These are phyloP conservation scores for Ehretia macrophylla DNA, from an alignment of 257 asterid genomes.

Conservation along the genomic window DNA sequence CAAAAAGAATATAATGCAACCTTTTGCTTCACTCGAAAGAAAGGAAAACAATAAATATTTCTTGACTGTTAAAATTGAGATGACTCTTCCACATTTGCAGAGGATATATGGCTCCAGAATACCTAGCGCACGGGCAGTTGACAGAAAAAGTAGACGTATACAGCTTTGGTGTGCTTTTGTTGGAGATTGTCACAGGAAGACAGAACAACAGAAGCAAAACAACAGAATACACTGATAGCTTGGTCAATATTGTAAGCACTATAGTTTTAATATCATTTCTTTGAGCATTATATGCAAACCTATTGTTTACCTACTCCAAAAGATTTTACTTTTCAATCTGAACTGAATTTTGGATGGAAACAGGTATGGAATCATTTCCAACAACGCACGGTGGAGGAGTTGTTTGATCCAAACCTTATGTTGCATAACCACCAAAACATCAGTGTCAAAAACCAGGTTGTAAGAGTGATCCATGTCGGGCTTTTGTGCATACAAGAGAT, in stretches of 20 bases:
- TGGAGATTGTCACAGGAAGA: slow-evolving; percentile 25
- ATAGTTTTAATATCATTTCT: no score
- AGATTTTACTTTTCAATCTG: no score
- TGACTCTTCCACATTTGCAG: slow-evolving; percentile 6
- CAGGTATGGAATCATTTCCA: slow-evolving; percentile 37
- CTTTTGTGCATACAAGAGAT: slow-evolving; percentile 33
- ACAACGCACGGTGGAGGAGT: slow-evolving; percentile 16
- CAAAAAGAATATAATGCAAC: no score
- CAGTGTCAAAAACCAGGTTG: slow-evolving; percentile 19
- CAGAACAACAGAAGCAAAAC: slow-evolving; percentile 20
- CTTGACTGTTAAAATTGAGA: neutral
- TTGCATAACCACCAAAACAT: slow-evolving; percentile 21
- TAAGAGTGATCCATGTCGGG: slow-evolving; percentile 28
- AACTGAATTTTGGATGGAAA: no score
- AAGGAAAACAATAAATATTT: no score
- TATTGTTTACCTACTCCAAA: no score
- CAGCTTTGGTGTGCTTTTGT: slow-evolving; percentile 18
- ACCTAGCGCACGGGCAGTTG: slow-evolving; percentile 24
- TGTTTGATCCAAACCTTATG: slow-evolving; percentile 40
- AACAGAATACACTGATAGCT: slow-evolving; percentile 10
- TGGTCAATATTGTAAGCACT: neutral
- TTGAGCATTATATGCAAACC: no score
- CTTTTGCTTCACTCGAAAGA: no score
- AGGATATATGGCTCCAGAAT: slow-evolving; percentile 38
- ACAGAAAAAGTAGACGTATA: slow-evolving; percentile 33